These are phyloP conservation scores for Pyrenophora graminea DNA, from an alignment of 2,329 filamentous ascomycete species.

Conservation along the genomic window DNA sequence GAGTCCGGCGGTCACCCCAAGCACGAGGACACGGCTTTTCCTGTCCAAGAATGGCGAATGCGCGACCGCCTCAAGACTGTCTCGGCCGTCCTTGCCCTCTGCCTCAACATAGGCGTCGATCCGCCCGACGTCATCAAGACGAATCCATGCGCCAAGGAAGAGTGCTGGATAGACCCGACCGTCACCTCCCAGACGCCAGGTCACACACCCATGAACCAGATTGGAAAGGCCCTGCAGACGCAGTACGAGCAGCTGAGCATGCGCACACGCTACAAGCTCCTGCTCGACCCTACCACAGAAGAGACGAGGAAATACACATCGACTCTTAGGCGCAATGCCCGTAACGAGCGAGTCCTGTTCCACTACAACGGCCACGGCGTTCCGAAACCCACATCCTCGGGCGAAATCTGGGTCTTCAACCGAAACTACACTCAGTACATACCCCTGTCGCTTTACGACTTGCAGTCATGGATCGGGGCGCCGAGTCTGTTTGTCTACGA, in stretches of 20 bases:
- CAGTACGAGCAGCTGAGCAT: constrained; percentile 97
- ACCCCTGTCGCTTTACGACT: constrained; percentile 89
- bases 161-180: constrained; percentile 96
- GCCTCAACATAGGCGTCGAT: constrained; percentile 95
- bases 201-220: constrained; percentile 85
- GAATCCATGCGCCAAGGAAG: constrained; percentile 86
- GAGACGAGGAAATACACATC: constrained; percentile 97
- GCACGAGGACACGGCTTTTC: constrained; percentile 54
- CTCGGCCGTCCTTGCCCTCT: constrained; percentile 89
- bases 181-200: constrained; percentile 70
- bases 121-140: constrained; percentile 97
- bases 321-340: constrained; percentile 85
- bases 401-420: constrained; percentile 99
- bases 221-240: constrained; percentile 91
- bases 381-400: constrained; percentile 90
- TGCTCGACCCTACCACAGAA: constrained; percentile 93
- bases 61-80: constrained; percentile 95
- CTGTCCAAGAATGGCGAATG: constrained; percentile 95
- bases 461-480: constrained; percentile 93
- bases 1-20: constrained; percentile 91
- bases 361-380: constrained; percentile 99
- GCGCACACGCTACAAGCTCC: constrained; percentile 95
- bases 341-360: constrained; percentile 93
- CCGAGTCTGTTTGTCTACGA: constrained; percentile 98
- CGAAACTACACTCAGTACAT: constrained; percentile 99